Evolutionary conservation across 1,284 basidiomycete genomes (phyloP).

Genomic region (Ceraceosorus bombacis): DNA sequence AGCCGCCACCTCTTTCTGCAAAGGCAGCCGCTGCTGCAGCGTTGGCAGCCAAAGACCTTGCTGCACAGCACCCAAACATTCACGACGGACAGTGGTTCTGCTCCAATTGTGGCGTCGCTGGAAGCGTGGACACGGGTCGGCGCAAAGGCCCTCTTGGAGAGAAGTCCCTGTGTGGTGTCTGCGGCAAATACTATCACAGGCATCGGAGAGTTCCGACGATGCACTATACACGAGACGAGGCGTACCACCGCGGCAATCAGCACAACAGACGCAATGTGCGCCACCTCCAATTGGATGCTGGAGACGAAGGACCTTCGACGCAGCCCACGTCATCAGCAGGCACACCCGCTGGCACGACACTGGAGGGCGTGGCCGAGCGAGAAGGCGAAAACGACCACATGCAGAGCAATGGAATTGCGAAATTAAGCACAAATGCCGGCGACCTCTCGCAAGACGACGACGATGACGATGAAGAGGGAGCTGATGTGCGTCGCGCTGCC

Average conservation of each 20-base stretch:
- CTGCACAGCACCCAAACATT: slow-evolving; percentile 42
- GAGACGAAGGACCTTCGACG: slow-evolving; percentile 11
- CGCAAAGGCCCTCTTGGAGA: slow-evolving; percentile 77
- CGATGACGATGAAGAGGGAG: slow-evolving; percentile 8
- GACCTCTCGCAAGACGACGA: slow-evolving; percentile 4
- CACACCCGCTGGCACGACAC: slow-evolving; percentile 16
- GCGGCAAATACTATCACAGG: slow-evolving; percentile 60
- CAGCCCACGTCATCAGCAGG: slow-evolving; percentile 27
- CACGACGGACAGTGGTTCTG: slow-evolving; percentile 46
- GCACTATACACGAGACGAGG: slow-evolving; percentile 39
- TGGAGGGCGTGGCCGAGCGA: background rate
- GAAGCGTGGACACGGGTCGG: slow-evolving; percentile 28
- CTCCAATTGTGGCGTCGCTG: slow-evolving; percentile 46
- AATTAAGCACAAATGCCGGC: too few relatives aligned
- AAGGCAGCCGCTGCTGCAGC: background rate
- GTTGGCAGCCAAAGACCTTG: slow-evolving; percentile 26
- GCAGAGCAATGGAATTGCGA: background rate
- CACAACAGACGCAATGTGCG: slow-evolving; percentile 1
- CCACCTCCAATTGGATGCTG: background rate
- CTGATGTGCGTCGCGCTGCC: background rate
- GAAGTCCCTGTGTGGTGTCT: slow-evolving; percentile 81
- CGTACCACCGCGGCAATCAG: slow-evolving; percentile 27
- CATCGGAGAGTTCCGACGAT: slow-evolving; percentile 36
- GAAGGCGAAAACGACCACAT: background rate
- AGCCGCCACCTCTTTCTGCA: slow-evolving; percentile 3